phyloP scores from a whole-genome alignment of 2,329 filamentous ascomycete species.

The Sarocladium brachiariae region DNA sequence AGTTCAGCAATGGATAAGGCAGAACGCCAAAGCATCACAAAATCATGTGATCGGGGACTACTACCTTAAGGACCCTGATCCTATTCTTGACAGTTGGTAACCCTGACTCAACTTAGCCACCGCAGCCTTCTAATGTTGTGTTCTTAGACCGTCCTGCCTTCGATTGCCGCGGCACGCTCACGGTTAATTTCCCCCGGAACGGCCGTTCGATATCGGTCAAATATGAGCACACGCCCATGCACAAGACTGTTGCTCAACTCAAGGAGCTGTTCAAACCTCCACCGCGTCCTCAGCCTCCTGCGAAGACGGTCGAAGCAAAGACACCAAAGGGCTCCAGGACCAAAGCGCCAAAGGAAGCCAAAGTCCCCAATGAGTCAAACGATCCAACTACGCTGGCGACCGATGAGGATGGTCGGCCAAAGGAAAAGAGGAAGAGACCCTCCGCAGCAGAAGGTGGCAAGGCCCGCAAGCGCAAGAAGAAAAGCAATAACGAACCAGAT shows the following conservation, averaged over 20 bases:
- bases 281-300: constrained; percentile 24
- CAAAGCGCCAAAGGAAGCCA: constrained; percentile 10
- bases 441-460: constrained; percentile 9
- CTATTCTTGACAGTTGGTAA: constrained; percentile 35
- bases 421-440: constrained; percentile 4
- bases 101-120: not conserved
- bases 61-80: constrained; percentile 40
- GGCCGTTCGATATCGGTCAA: constrained; percentile 42
- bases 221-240: constrained; percentile 51
- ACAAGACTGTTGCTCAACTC: constrained; percentile 47
- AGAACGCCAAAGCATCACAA: constrained; percentile 33
- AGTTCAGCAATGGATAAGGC: constrained; percentile 41
- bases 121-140: not conserved
- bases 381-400: not conserved
- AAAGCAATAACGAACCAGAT: constrained; percentile 17
- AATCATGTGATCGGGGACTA: constrained; percentile 41
- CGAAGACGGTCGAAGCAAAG: constrained; percentile 19
- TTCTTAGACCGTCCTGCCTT: constrained; percentile 49
- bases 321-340: constrained; percentile 18
- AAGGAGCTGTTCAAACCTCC: constrained; percentile 40
- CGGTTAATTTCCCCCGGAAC: constrained; percentile 41
- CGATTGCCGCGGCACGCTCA: constrained; percentile 48
- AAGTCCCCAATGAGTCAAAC: not conserved
- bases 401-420: not conserved
- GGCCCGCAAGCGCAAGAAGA: constrained; percentile 19